A percentile compares a stretch with the other conserved stretches of the same genome.
Evolutionary conservation across 768 basidiomycete genomes (phyloP).

Genomic region (Phlebiopsis flavidoalba): DNA sequence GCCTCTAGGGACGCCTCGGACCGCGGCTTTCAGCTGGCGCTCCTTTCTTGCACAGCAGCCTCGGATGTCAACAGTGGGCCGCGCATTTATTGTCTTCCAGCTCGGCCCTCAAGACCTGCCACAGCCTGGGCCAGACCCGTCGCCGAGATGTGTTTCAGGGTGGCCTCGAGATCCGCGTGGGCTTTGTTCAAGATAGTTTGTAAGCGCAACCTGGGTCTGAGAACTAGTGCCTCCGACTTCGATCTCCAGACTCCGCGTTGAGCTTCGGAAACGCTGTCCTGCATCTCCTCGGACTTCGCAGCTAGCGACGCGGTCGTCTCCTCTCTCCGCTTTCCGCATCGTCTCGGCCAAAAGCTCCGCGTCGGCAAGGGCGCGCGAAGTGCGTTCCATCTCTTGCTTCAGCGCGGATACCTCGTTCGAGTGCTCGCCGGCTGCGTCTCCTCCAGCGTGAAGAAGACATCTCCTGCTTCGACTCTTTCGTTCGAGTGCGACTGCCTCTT

Average conservation of each 20-base stretch:
- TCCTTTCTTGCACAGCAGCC: neutral
- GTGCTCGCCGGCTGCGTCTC: neutral
- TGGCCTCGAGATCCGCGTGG: neutral
- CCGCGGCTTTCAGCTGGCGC: neutral
- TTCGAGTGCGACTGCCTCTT: neutral
- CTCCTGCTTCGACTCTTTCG: slow-evolving; percentile 3
- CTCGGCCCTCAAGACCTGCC: neutral
- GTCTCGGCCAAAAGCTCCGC: neutral
- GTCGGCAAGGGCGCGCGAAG: neutral
- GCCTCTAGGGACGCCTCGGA: neutral
- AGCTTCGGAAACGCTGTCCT: neutral
- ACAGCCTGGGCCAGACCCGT: neutral
- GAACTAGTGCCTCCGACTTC: neutral
- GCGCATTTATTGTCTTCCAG: neutral
- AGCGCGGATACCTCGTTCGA: neutral
- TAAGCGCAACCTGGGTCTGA: neutral
- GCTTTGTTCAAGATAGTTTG: neutral
- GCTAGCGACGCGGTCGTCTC: neutral
- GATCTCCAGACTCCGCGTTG: neutral
- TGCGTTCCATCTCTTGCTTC: neutral
- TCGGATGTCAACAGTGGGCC: slow-evolving; percentile 1
- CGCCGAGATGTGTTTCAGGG: neutral
- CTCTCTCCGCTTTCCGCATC: neutral
- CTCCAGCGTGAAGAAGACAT: neutral
- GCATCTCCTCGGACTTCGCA: neutral